These are phyloP conservation scores for Trichosporon sp. DNA, from an alignment of 1,284 basidiomycete species.

Conservation along the genomic window DNA sequence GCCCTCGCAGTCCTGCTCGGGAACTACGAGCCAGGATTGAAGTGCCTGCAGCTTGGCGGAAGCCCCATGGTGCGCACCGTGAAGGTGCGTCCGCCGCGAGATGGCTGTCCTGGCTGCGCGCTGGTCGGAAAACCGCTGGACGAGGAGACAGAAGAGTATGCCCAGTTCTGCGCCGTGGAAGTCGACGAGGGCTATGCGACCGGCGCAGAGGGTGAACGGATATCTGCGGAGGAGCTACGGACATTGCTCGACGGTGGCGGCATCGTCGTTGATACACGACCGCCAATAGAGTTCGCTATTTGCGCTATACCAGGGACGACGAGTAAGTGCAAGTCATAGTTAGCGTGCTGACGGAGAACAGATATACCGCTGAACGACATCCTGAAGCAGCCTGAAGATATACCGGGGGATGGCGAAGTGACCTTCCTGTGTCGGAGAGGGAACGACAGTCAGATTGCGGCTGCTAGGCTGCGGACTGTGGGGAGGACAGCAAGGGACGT, in stretches of 20 bases:
- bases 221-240: slow-evolving; percentile 11
- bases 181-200: slow-evolving; percentile 22
- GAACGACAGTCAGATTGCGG: slow-evolving; percentile 88
- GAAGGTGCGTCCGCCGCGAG: slow-evolving; percentile 61
- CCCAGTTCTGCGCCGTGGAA: slow-evolving; percentile 64
- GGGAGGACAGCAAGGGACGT: slow-evolving; percentile 56
- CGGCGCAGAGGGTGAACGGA: slow-evolving; percentile 38
- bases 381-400: slow-evolving; percentile 23
- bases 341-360: slow-evolving; percentile 15
- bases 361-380: slow-evolving; percentile 41
- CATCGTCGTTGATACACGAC: slow-evolving; percentile 73
- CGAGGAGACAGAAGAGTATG: slow-evolving; percentile 56
- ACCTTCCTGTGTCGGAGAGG: slow-evolving; percentile 79
- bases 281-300: slow-evolving; percentile 76
- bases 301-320: slow-evolving; percentile 68
- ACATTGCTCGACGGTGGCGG: background rate
- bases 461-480: slow-evolving; percentile 54
- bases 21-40: slow-evolving; percentile 52
- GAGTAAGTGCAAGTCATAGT: slow-evolving; percentile 57
- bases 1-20: slow-evolving; percentile 75
- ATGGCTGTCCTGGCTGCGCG: slow-evolving; percentile 3
- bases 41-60: slow-evolving; percentile 28
- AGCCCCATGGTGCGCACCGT: slow-evolving; percentile 69
- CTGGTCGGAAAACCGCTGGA: slow-evolving; percentile 13
- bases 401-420: slow-evolving; percentile 37